Percentiles rank a stretch among this genome's conserved stretches.
phyloP scores from a whole-genome alignment of 192 early-diverging fungal genomes.

The Gigaspora rosea region DNA sequence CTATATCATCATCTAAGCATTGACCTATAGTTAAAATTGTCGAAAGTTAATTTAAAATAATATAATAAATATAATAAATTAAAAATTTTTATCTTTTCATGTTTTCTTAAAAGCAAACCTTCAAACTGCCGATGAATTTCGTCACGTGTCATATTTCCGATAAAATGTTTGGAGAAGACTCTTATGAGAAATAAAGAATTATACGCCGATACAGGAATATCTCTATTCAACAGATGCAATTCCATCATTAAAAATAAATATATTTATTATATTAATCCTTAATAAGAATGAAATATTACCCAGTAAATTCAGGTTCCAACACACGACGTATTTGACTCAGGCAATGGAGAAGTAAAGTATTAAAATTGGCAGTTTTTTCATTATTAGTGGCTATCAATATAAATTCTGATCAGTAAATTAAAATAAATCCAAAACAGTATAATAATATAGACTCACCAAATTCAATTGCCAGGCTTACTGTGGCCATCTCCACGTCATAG shows the following conservation, averaged over 20 bases:
- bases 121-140: constrained; percentile 65
- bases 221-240: constrained; percentile 40
- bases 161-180: constrained; percentile 68
- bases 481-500: constrained; percentile 71
- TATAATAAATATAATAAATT: too few species aligned
- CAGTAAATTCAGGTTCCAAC: constrained; percentile 45
- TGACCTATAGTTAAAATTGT: too few species aligned
- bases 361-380: constrained; percentile 65
- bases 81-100: constrained; percentile 8
- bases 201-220: constrained; percentile 60
- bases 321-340: constrained; percentile 61
- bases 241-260: neutral
- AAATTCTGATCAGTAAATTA: neutral
- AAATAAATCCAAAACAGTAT: neutral
- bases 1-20: too few species aligned
- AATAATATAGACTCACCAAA: constrained; percentile 47
- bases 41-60: too few species aligned
- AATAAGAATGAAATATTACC: constrained; percentile 42
- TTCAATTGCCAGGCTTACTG: constrained; percentile 60
- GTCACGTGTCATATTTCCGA: constrained; percentile 53
- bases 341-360: constrained; percentile 58
- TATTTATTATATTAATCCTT: constrained; percentile 28
- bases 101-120: constrained; percentile 37
- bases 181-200: constrained; percentile 69
- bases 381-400: constrained; percentile 61